Evolutionary conservation across 257 asterid genomes (phyloP).

Genomic region (Przewalskia tangutica): DNA sequence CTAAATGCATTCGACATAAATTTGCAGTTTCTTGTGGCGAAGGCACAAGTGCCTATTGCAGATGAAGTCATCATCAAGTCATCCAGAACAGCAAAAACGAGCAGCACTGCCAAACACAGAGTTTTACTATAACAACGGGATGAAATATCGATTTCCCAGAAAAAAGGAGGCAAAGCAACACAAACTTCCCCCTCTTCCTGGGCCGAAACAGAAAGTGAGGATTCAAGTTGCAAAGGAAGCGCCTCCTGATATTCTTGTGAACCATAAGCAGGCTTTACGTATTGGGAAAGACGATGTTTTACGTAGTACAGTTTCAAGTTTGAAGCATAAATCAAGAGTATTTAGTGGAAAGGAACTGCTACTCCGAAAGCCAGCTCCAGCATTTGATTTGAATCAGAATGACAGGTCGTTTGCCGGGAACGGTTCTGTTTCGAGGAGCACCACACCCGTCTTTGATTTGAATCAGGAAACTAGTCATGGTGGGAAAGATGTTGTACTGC

Average conservation of each 20-base stretch:
- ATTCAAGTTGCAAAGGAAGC: constrained; percentile 24
- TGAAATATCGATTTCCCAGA: constrained; percentile 12
- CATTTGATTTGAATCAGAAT: constrained; percentile 27
- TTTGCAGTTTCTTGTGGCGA: constrained; percentile 46
- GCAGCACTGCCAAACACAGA: constrained; percentile 5
- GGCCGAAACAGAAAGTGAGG: constrained; percentile 26
- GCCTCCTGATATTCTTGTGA: constrained; percentile 13
- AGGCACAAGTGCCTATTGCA: constrained; percentile 38
- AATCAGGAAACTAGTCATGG: constrained; percentile 31
- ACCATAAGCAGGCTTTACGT: not conserved
- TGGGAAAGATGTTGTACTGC: constrained; percentile 35
- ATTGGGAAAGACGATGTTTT: not conserved
- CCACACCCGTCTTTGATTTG: constrained; percentile 37
- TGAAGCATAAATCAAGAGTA: constrained; percentile 26
- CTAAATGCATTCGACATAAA: not conserved
- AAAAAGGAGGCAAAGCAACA: constrained; percentile 23
- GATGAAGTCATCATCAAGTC: constrained; percentile 15
- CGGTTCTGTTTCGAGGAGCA: constrained; percentile 14
- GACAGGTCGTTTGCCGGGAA: constrained; percentile 28
- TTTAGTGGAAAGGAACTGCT: constrained; percentile 18
- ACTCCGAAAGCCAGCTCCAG: not conserved
- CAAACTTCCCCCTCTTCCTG: constrained; percentile 31
- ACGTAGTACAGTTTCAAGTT: constrained; percentile 10
- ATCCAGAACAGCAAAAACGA: constrained; percentile 20
- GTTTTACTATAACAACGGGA: constrained; percentile 17